A percentile compares a stretch with the other conserved stretches of the same genome.
Evolutionary conservation across 1,284 basidiomycete genomes (phyloP).

Genomic region (Peniophora sp.): DNA sequence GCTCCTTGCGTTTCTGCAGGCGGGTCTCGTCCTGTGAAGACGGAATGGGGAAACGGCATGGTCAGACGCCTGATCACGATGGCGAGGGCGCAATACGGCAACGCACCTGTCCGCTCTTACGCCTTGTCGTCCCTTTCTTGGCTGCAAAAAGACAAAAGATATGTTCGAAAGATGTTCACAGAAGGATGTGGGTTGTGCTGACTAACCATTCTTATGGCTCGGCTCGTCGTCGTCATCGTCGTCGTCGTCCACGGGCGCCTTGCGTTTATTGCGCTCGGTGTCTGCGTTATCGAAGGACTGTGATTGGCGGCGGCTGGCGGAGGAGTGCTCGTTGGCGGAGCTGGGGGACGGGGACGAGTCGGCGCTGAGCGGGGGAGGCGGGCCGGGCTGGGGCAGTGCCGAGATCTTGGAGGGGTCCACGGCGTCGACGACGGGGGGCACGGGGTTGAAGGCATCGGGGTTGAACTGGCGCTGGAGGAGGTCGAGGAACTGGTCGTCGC

Average conservation of each 20-base stretch:
- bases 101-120: slow-evolving; percentile 32
- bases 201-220: slow-evolving; percentile 51
- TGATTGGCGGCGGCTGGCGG: slow-evolving; percentile 24
- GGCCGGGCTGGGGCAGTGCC: slow-evolving; percentile 31
- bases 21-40: slow-evolving; percentile 58
- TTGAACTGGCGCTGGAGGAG: slow-evolving; percentile 68
- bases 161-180: slow-evolving; percentile 4
- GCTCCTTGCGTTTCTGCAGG: slow-evolving; percentile 76
- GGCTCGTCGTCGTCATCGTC: slow-evolving; percentile 48
- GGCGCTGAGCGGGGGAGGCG: slow-evolving; percentile 44
- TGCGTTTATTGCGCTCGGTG: slow-evolving; percentile 56
- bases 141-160: slow-evolving; percentile 5
- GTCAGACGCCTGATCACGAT: neutral
- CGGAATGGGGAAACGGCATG: neutral
- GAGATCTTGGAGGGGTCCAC: slow-evolving; percentile 51
- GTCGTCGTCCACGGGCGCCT: slow-evolving; percentile 40
- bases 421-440: slow-evolving; percentile 25
- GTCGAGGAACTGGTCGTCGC: slow-evolving; percentile 71
- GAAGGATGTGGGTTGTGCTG: slow-evolving; percentile 3
- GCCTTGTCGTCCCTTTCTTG: slow-evolving; percentile 24
- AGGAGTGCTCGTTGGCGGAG: slow-evolving; percentile 28
- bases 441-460: slow-evolving; percentile 17
- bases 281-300: slow-evolving; percentile 29
- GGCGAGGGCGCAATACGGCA: neutral
- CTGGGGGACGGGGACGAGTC: slow-evolving; percentile 72